phyloP scores from a whole-genome alignment of 352 stramenopile genomes.

The Globisporangium acanthophoron region DNA sequence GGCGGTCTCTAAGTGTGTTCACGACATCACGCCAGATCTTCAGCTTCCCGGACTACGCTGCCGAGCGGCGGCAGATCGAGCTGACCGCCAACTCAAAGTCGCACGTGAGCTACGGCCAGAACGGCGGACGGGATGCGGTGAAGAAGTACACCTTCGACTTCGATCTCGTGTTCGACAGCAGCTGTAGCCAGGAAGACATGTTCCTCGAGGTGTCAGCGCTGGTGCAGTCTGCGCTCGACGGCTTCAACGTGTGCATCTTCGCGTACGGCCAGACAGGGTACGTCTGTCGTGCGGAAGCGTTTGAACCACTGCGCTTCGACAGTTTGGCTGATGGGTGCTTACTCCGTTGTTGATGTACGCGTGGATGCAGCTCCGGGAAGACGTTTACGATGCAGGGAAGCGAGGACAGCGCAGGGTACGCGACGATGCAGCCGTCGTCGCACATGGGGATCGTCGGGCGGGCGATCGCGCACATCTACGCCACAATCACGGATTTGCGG shows the following conservation, averaged over 20 bases:
- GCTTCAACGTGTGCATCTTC: conserved; percentile 96
- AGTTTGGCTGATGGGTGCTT: neutral
- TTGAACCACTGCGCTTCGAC: neutral
- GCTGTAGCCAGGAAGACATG: conserved; percentile 92
- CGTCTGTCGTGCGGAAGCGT: neutral
- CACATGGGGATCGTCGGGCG: conserved; percentile 81
- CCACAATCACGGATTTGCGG: conserved; percentile 48
- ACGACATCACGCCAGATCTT: conserved; percentile 39
- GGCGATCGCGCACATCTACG: conserved; percentile 75
- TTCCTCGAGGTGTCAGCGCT: conserved; percentile 95
- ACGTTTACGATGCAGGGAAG: conserved; percentile 87
- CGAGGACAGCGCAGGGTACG: conserved; percentile 26
- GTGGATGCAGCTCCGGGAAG: conserved; percentile 59
- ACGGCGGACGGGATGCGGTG: conserved; percentile 33
- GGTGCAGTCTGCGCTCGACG: conserved; percentile 93
- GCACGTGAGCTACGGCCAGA: conserved; percentile 73
- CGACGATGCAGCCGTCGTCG: conserved; percentile 34
- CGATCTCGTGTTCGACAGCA: conserved; percentile 95
- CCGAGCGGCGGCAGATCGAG: conserved; percentile 67
- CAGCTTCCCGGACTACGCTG: conserved; percentile 61
- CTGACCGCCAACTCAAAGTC: conserved; percentile 54
- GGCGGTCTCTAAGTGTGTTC: neutral
- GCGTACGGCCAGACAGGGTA: conserved; percentile 87
- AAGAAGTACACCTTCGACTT: conserved; percentile 96
- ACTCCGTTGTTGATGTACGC: neutral